phyloP scores from a whole-genome alignment of 164 flowering plant species.

The Macadamia tetraphylla region DNA sequence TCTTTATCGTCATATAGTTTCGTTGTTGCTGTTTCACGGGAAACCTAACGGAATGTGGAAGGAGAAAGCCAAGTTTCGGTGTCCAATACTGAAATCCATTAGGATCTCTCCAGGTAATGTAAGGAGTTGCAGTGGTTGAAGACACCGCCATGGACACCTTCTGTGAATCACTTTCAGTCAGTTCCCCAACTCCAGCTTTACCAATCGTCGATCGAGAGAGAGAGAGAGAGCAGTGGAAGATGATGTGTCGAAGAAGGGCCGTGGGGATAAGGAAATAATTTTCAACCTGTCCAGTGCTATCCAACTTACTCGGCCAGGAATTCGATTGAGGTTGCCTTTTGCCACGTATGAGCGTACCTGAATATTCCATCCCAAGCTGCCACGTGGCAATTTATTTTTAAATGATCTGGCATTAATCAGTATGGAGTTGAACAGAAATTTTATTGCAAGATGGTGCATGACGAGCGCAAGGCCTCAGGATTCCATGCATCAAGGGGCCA shows the following conservation, averaged over 20 bases:
- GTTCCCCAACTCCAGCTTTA: neutral
- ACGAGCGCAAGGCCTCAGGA: too few relatives aligned
- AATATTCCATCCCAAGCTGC: too few relatives aligned
- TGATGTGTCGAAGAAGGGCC: too few relatives aligned
- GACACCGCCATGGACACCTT: conserved; percentile 19
- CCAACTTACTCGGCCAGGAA: neutral
- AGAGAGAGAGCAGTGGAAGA: neutral
- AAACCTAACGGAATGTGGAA: conserved; percentile 3
- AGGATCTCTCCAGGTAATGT: conserved; percentile 12
- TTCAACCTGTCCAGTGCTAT: conserved; percentile 11
- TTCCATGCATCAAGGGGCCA: too few relatives aligned
- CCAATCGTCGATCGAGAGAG: neutral
- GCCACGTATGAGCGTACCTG: too few relatives aligned
- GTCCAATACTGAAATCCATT: neutral
- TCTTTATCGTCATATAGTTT: conserved; percentile 16
- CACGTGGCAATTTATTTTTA: too few relatives aligned
- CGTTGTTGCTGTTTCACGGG: conserved; percentile 11
- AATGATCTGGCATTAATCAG: too few relatives aligned
- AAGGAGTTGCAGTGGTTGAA: conserved; percentile 23
- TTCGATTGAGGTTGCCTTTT: too few relatives aligned
- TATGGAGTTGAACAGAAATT: too few relatives aligned
- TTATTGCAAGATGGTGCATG: too few relatives aligned
- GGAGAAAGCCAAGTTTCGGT: neutral
- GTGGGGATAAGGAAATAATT: conserved; percentile 13
- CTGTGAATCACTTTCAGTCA: neutral